Evolutionary conservation across 805 yeast genomes (phyloP), one percentile per base, ranked within the genome.

Genomic region (Ogataea kodamae): DNA sequence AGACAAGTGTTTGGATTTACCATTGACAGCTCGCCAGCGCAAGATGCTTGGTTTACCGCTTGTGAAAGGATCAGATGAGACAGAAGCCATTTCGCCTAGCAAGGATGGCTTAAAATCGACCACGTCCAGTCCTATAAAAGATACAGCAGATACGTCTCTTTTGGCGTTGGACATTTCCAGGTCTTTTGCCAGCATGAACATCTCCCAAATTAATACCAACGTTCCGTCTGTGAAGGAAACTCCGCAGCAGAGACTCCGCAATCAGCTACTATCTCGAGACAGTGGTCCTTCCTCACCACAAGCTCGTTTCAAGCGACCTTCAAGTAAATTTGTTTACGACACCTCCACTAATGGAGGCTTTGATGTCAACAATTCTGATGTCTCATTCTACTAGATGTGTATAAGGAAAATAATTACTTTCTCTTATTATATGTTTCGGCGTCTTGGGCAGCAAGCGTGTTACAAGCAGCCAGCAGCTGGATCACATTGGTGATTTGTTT

Each of bases 401-500:
- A 33, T 25, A 12, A 19, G 23, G 21, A 12, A 24, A 27, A 18
- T 8, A 30, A 20, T 27, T 13, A 19, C 19, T 23, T 19, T 15
- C 18, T 27, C 12, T 25, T 21, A 27, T 49, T 50, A 39, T 49
- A 52, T 9, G 68, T 76, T 33, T 66, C 70, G 9, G 82, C 84
- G 57, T 92, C 98, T 38, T 74, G 54, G 40, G 71, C 75, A 8
- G 97, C 97, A 52, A 92, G 71, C 33, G 76, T 69, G 22, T 81
- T 59, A 9, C 95, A 87, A 9, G 98, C 99, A 50, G 83, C 78
- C 37, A 76, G 71, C 73, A 92, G 63, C 64, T 92, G 99, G 41
- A 92, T 76, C 13, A 86, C 78, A 56, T 94, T 92, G 43, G 94
- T 83, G 38, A 81, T 60, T 66, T 92, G 98, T 64, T 92, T 92